Percentiles rank a stretch among this genome's conserved stretches.
These are phyloP conservation scores for Fusarium solani-melongenae DNA, from an alignment of 2,329 filamentous ascomycete genomes.

Conservation along the genomic window DNA sequence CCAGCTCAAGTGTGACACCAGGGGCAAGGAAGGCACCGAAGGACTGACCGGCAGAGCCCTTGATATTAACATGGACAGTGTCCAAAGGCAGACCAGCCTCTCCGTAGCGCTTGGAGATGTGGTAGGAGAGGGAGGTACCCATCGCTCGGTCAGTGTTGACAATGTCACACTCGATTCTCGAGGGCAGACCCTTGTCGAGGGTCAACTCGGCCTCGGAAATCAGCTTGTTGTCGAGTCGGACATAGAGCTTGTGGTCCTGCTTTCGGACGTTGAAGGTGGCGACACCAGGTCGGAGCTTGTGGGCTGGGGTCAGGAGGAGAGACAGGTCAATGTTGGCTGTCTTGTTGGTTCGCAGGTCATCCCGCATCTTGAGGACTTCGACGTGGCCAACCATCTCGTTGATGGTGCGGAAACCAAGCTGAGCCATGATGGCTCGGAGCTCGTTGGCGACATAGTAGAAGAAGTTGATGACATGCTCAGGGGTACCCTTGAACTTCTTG, in stretches of 20 bases:
- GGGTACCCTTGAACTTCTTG: conserved; percentile 92
- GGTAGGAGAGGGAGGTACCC: conserved; percentile 94
- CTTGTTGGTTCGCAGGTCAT: conserved; percentile 89
- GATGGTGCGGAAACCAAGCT: conserved; percentile 91
- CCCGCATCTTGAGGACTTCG: conserved; percentile 85
- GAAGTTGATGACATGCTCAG: conserved; percentile 98
- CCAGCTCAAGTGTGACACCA: conserved; percentile 92
- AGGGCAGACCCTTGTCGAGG: conserved; percentile 92
- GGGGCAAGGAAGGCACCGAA: conserved; percentile 95
- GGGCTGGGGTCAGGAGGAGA: conserved; percentile 92
- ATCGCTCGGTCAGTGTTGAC: conserved; percentile 96
- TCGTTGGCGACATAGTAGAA: conserved; percentile 98
- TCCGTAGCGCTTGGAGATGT: conserved; percentile 92
- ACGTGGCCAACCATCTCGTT: conserved; percentile 98
- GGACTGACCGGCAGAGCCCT: conserved; percentile 95
- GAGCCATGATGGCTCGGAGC: conserved; percentile 95
- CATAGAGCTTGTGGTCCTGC: conserved; percentile 94
- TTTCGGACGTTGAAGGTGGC: conserved; percentile 98
- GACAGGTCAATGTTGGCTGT: conserved; percentile 94
- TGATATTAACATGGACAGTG: conserved; percentile 95
- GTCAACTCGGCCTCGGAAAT: conserved; percentile 96
- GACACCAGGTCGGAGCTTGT: conserved; percentile 92
- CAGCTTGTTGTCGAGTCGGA: conserved; percentile 95
- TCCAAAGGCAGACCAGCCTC: conserved; percentile 90
- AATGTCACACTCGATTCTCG: conserved; percentile 93